Evolutionary conservation across 2,329 filamentous ascomycete species (phyloP).

Genomic region (Fusarium algeriense): DNA sequence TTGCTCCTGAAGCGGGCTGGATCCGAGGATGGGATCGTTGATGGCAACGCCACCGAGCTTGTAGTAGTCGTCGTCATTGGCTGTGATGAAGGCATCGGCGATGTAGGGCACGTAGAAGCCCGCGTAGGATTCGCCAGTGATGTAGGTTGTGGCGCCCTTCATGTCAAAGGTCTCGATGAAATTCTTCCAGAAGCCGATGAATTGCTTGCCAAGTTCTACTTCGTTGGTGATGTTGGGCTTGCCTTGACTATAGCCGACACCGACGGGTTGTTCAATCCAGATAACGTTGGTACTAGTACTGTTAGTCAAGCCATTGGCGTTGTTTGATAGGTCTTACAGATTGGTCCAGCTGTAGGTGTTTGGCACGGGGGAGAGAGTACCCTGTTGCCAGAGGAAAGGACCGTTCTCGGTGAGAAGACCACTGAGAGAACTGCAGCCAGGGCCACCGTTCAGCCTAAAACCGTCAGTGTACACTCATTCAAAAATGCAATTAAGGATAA

Average conservation of each 20-base stretch:
- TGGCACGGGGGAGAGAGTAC: conserved; percentile 72
- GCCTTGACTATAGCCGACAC: conserved; percentile 77
- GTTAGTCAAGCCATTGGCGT: rapidly evolving
- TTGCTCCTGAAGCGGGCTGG: too few relatives aligned
- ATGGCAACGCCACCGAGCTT: conserved; percentile 77
- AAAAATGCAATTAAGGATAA: rapidly evolving
- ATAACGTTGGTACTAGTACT: conserved; percentile 73
- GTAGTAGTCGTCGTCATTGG: conserved; percentile 73
- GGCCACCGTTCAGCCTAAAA: conserved; percentile 58
- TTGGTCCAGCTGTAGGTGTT: conserved; percentile 82
- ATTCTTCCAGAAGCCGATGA: conserved; percentile 83
- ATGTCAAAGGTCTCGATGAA: conserved; percentile 79
- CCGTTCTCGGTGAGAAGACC: conserved; percentile 80
- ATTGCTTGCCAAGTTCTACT: conserved; percentile 76
- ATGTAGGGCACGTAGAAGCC: conserved; percentile 79
- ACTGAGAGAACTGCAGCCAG: conserved; percentile 44
- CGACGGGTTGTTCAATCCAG: conserved; percentile 77
- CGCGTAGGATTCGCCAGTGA: conserved; percentile 78
- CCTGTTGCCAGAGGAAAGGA: conserved; percentile 77
- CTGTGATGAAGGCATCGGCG: conserved; percentile 77
- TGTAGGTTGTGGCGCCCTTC: conserved; percentile 76
- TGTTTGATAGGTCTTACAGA: conserved; percentile 51
- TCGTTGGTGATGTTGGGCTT: conserved; percentile 73
- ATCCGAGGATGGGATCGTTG: conserved; percentile 80
- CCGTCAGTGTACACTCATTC: conserved; percentile 45